Conservation (phyloP, 805 yeast species). For the Tanozyma kutaoensis region DNA sequence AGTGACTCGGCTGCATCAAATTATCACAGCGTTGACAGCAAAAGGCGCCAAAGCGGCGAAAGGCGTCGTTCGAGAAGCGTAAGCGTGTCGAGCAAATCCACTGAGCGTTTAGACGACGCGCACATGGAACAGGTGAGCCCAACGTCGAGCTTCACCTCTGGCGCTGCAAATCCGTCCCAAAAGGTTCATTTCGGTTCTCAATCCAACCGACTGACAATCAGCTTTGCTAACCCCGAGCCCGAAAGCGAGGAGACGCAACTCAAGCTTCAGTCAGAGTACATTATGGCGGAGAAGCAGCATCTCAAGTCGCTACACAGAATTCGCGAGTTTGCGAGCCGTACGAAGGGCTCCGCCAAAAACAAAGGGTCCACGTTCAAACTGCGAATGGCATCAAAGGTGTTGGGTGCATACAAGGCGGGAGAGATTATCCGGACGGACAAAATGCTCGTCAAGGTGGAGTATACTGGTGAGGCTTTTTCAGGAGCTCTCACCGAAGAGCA, state of each 20-base stretch:
- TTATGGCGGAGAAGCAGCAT: conserved; percentile 7
- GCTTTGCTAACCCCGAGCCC: conserved; percentile 12
- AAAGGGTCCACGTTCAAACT: conserved; percentile 8
- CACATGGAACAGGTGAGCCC: too few relatives aligned
- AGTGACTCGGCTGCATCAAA: too few relatives aligned
- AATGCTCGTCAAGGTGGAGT: conserved; percentile 54
- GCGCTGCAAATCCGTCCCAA: too few relatives aligned
- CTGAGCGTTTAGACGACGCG: too few relatives aligned
- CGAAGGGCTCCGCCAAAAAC: conserved; percentile 10
- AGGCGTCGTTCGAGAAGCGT: too few relatives aligned
- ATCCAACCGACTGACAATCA: too few relatives aligned
- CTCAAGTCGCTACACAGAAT: conserved; percentile 7
- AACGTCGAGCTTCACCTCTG: too few relatives aligned
- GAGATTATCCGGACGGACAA: conserved; percentile 54
- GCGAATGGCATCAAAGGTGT: conserved; percentile 9
- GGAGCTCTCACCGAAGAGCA: conserved; percentile 32
- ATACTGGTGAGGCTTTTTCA: conserved; percentile 11
- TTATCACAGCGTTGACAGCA: too few relatives aligned
- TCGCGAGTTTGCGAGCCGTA: conserved; percentile 10
- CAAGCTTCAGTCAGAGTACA: conserved; percentile 2
- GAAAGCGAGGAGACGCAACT: conserved; percentile 5
- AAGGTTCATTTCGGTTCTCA: too few relatives aligned
- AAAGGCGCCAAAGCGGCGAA: too few relatives aligned
- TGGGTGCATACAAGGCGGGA: conserved; percentile 32
- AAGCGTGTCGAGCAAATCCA: too few relatives aligned